Evolutionary conservation across 1,284 basidiomycete species (phyloP).

Genomic region (Stygiomarasmius scandens): DNA sequence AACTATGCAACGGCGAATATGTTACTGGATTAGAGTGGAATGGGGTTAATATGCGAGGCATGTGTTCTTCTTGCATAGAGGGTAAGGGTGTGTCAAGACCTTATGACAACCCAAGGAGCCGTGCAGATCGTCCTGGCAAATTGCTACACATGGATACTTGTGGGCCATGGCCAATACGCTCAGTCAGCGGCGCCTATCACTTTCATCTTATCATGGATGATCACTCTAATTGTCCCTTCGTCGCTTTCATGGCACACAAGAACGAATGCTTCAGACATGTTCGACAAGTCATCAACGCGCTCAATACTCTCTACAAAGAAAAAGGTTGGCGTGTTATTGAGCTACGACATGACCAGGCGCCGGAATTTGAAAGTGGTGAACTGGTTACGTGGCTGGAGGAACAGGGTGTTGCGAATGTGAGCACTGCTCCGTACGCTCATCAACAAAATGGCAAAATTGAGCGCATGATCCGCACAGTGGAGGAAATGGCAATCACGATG

Average conservation of each 20-base stretch:
- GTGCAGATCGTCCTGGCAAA: neutral
- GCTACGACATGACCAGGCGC: neutral
- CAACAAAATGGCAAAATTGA: too few relatives aligned
- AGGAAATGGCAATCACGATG: conserved; percentile 31
- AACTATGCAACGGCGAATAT: too few relatives aligned
- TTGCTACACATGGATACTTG: conserved; percentile 14
- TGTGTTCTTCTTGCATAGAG: neutral
- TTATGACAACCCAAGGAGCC: neutral
- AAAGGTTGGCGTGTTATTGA: neutral
- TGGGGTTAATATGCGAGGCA: neutral
- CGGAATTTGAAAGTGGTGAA: neutral
- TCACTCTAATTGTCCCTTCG: neutral
- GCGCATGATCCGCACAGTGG: too few relatives aligned
- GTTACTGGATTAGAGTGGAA: neutral
- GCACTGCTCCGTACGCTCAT: conserved; percentile 23
- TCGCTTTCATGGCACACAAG: neutral
- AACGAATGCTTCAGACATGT: neutral
- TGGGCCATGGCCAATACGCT: conserved; percentile 8
- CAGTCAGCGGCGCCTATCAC: neutral
- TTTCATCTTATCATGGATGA: conserved; percentile 5
- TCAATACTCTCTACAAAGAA: neutral
- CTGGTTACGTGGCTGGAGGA: neutral
- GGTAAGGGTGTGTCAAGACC: neutral
- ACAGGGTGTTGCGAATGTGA: neutral
- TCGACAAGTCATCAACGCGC: neutral